Base-by-base conservation (phyloP, 1,139 yeast species). In the Yamadazyma atmosphaerica region DNA sequence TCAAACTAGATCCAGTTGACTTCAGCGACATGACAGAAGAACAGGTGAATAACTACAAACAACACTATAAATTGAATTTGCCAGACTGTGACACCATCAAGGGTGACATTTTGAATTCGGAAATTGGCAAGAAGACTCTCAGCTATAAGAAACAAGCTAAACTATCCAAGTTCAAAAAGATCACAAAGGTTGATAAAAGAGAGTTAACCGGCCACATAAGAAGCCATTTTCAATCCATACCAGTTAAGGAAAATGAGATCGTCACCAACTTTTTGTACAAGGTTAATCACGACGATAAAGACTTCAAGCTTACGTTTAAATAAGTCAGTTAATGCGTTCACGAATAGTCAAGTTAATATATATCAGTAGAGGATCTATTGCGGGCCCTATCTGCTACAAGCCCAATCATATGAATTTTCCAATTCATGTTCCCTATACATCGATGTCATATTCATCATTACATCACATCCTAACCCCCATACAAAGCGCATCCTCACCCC, bases 241-340 rank as follows among this genome's bases (percentile, higher is more conserved):
- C 77, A n/a, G 78, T 78, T 3, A 77, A 85, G 46, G 96, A 87
- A 53, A 81, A 83, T 46, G 96, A 87, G 52, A 77, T 82, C 30
- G 79, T 87, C 31, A 83, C 92, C 32, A 86, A 83, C 50, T 87
- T 87, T 53, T 68, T 87, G 41, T 87, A 87, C 61, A 79, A 83
- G 48, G 87, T 84, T 38, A 77, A 77, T 52, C 80, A 85, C 54
- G 83, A 82, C 46, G 79, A 78, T 47, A 63, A 64, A 53, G 74
- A 66, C 36, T 74, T 72, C 45, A 71, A 70, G 53, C 57, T 72
- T 42, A 55, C 61, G 1, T 68, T 68, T 19, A 43, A 38, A 25
- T 47, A 34, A 26, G 12, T n/a, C n/a, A n/a, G n/a, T n/a, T n/a
- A n/a, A n/a, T n/a, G n/a, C n/a, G n/a, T n/a, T n/a, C n/a, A n/a